Conservation (phyloP, 1,284 basidiomycete species). For the Trametes pubescens region DNA sequence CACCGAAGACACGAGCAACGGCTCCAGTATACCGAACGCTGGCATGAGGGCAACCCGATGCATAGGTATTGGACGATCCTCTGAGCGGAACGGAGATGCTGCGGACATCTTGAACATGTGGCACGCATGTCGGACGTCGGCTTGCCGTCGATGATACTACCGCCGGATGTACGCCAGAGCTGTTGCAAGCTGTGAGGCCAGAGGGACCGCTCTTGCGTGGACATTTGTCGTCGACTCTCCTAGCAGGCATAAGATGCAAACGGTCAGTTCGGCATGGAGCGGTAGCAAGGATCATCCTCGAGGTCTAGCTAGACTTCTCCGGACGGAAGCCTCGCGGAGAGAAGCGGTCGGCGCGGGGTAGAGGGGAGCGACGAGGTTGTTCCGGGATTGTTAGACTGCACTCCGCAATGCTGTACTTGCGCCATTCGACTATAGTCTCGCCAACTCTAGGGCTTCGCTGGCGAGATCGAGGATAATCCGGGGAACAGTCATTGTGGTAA, state of each 20-base stretch:
- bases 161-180: neutral
- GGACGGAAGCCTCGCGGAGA: slow-evolving; percentile 10
- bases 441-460: neutral
- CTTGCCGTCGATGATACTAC: neutral
- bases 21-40: neutral
- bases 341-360: slow-evolving; percentile 2
- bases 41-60: neutral
- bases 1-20: neutral
- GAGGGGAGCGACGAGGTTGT: slow-evolving; percentile 19
- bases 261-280: neutral
- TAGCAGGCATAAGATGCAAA: neutral
- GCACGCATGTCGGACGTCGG: neutral
- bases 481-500: neutral
- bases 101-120: neutral
- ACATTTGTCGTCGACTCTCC: too few relatives aligned
- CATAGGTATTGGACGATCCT: neutral
- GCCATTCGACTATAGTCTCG: neutral
- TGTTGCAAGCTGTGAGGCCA: too few relatives aligned
- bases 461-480: slow-evolving; percentile 15
- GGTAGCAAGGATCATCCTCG: slow-evolving; percentile 14
- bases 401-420: slow-evolving; percentile 10
- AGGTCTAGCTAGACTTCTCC: slow-evolving; percentile 20
- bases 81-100: neutral
- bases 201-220: too few relatives aligned
- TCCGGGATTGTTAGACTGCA: slow-evolving; percentile 20